Conservation (phyloP, 1,139 yeast genomes). For the Blastobotrys malaysiensis region DNA sequence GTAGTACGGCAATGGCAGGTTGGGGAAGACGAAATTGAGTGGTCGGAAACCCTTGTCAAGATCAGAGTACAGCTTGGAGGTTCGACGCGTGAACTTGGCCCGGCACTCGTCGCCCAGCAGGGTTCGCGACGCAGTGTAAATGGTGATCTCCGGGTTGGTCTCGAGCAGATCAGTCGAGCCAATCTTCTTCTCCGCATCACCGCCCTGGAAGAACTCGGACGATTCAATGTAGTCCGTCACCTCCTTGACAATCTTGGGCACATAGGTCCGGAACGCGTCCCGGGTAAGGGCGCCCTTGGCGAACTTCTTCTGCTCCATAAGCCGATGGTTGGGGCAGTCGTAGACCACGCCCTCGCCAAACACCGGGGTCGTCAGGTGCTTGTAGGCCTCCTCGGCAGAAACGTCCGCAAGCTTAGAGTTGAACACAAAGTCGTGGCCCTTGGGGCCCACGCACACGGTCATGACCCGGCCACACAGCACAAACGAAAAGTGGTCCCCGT, state of each 20-base stretch:
- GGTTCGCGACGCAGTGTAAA: conserved; percentile 91
- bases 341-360: conserved; percentile 96
- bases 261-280: conserved; percentile 79
- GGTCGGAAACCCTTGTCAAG: conserved; percentile 97
- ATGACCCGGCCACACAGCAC: conserved; percentile 82
- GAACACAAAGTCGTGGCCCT: conserved; percentile 94
- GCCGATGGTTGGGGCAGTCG: conserved; percentile 87
- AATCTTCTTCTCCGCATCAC: conserved; percentile 28
- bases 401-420: conserved; percentile 88
- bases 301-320: conserved; percentile 98
- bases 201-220: conserved; percentile 41
- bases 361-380: conserved; percentile 93
- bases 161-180: conserved; percentile 71
- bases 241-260: conserved; percentile 83
- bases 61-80: conserved; percentile 82
- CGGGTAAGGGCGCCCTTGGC: conserved; percentile 84
- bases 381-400: conserved; percentile 93
- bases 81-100: conserved; percentile 69
- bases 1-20: conserved; percentile 85
- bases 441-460: conserved; percentile 96
- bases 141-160: conserved; percentile 91
- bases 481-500: conserved; percentile 92
- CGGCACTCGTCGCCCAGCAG: conserved; percentile 90
- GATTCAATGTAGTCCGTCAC: conserved; percentile 55
- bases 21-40: conserved; percentile 88